A percentile compares a stretch with the other conserved stretches of the same genome.
Conservation (phyloP, 2,329 filamentous ascomycete genomes). For the Xylariaceae sp. region DNA sequence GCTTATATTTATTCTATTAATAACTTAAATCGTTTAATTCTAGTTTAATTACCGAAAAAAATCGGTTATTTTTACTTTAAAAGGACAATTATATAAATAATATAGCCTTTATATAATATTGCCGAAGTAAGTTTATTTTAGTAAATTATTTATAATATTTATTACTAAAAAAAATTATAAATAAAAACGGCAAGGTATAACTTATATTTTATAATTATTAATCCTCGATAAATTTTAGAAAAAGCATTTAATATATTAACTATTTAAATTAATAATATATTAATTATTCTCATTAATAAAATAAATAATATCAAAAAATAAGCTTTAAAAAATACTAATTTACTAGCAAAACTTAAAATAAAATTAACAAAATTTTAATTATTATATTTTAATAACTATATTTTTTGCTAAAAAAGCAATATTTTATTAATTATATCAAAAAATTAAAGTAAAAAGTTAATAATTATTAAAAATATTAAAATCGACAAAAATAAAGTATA, state of each 20-base stretch:
- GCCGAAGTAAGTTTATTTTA: not conserved
- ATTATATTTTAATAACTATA: not conserved
- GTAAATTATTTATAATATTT: not conserved
- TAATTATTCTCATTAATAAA: not conserved
- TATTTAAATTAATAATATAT: slow-evolving; percentile 1
- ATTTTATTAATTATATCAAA: not conserved
- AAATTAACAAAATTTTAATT: not conserved
- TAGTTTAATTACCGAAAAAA: not conserved
- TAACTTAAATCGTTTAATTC: not conserved
- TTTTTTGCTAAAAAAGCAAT: not conserved
- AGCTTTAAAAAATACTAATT: slow-evolving; percentile 2
- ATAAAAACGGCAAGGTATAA: not conserved
- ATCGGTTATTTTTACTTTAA: not conserved
- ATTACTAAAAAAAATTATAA: not conserved
- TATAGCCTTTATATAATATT: slow-evolving; percentile 1
- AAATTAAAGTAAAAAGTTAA: not conserved
- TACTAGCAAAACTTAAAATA: not conserved
- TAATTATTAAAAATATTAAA: not conserved
- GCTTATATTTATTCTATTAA: not conserved
- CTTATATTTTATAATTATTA: not conserved
- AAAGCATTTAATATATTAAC: not conserved
- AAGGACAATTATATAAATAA: not conserved
- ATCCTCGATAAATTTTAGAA: not conserved
- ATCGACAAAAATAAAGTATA: not conserved
- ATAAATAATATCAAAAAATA: not conserved